Evolutionary conservation across 768 basidiomycete genomes (phyloP).

Genomic region (Leccinum variicolor): DNA sequence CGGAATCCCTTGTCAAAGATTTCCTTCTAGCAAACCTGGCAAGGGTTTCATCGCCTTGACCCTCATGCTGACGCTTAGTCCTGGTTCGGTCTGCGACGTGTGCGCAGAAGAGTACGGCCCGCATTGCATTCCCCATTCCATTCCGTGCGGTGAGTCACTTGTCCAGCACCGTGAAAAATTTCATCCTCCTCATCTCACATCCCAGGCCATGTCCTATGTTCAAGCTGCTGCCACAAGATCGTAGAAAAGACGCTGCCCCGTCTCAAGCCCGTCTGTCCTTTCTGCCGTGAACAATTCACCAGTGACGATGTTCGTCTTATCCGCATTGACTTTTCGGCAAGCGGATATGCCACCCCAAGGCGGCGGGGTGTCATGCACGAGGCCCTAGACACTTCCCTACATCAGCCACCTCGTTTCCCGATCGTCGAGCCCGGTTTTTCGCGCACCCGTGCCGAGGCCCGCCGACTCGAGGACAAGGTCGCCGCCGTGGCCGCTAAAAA

Average conservation of each 20-base stretch:
- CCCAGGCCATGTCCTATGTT: conserved; percentile 78
- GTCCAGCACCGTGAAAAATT: conserved; percentile 22
- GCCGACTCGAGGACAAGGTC: conserved; percentile 73
- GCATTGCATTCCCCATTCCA: conserved; percentile 71
- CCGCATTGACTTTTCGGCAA: conserved; percentile 71
- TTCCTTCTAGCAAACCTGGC: conserved; percentile 38
- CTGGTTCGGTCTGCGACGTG: conserved; percentile 85
- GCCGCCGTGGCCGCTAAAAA: conserved; percentile 78
- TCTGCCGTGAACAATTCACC: conserved; percentile 77
- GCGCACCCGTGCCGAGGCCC: conserved; percentile 53
- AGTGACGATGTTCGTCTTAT: conserved; percentile 67
- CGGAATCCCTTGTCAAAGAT: conserved; percentile 43
- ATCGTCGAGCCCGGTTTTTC: conserved; percentile 39
- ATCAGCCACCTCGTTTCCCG: conserved; percentile 47
- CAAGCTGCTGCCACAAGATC: conserved; percentile 73
- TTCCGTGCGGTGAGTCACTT: conserved; percentile 63
- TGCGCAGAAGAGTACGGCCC: conserved; percentile 84
- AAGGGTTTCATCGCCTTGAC: conserved; percentile 39
- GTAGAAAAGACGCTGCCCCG: conserved; percentile 76
- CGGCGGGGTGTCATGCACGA: conserved; percentile 51
- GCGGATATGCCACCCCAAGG: conserved; percentile 67
- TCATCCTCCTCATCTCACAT: conserved; percentile 1
- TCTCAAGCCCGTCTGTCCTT: conserved; percentile 73
- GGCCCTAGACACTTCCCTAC: conserved; percentile 36
- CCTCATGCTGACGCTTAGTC: conserved; percentile 76